Base-by-base conservation (phyloP, 805 yeast species). In the Teunomyces lycoperdinae region DNA sequence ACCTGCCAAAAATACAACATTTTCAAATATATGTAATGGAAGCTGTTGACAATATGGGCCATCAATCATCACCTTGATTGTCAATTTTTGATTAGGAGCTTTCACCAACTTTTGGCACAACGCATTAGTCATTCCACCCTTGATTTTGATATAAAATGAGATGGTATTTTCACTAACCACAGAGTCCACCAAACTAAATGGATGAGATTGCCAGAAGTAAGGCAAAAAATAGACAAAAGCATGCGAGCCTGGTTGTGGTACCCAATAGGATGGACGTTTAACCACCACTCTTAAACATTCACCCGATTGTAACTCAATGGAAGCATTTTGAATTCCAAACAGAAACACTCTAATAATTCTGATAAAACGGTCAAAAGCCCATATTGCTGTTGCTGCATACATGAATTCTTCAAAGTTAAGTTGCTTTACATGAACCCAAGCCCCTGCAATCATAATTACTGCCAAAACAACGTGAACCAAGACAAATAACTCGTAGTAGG, bases 191-290 rank as follows among this genome's bases (percentile, higher is more conserved):
- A 78, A 68, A 0, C 87, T 81, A 54, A 84, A 84, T 2, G 89
- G 89, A 60, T 84, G 89, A 0, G 87, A 81, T 55, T 84, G 84
- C 80, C 84, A 79, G 56, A 81, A 78, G 55, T 77, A 63, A 31
- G 67, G 66, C 39, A 80, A 56, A 52, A 79, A 71, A 54, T 79
- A 81, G 14, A 84, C 61, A 65, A 80, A 84, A 27, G 81, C 80
- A 61, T 80, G 84, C 20, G 84, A 83, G 1, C 89, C 89, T 0
- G 87, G 85, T 42, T 64, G 63, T 4, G 78, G 71, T 20, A 71
- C 68, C 84, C 87, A 84, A 55, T 73, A 62, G 3, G 71, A 67
- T 1, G 87, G 84, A 39, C 73, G 76, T 16, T 74, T 74, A 6
- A 81, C 71, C 11, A 73, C 65, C 20, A 84, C 70, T 51, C 75